Evolutionary conservation across 2,329 filamentous ascomycete species (phyloP), one percentile per base, ranked within the genome.

Genomic region (Sporothrix humicola): DNA sequence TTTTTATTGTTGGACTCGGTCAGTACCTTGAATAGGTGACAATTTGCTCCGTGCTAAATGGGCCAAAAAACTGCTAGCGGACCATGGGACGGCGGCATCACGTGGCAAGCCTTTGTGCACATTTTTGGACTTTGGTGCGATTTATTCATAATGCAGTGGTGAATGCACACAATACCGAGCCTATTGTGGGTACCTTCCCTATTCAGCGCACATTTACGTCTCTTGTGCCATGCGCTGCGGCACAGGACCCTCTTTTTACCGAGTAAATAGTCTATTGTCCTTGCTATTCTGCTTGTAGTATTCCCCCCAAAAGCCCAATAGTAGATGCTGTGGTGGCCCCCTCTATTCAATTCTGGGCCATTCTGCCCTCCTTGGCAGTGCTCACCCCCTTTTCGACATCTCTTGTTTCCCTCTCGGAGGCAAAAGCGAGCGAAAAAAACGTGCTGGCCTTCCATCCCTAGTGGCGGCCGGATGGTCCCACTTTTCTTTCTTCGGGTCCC

Each of bases 401-500:
- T 68, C 59, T 17, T 63, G 31, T 46, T 54, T 58, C 56, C 37
- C 26, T 20, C 20, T 54, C 69, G 23, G 56, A 63, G 56, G 69
- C 44, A 50, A 52, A 50, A 15, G 31, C 44, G 59, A 71, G 66
- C 26, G 12, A 31, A 73, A 70, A 76, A 76, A 76, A 76, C 75
- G 75, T 76, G 75, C 75, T 76, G 63, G 61, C 75, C 75, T 54
- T 75, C 75, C 74, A 75, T 76, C 73, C 73, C 72, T 76, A 76
- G 75, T 69, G 75, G 74, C 73, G 72, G 72, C 59, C 71, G 56
- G 52, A 37, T 61, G 61, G 69, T 44, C 71, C 72, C 72, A 63
- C 73, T 71, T 72, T 72, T 52, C 31, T 12, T 13, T 63, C 15
- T 31, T 52, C 23, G 69, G 70, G 70, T 54, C 59, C 58, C 54